Percentiles rank a stretch among this genome's conserved stretches.
These are phyloP conservation scores for Thamnidium elegans DNA, from an alignment of 192 early-diverging fungal genomes.

Conservation along the genomic window DNA sequence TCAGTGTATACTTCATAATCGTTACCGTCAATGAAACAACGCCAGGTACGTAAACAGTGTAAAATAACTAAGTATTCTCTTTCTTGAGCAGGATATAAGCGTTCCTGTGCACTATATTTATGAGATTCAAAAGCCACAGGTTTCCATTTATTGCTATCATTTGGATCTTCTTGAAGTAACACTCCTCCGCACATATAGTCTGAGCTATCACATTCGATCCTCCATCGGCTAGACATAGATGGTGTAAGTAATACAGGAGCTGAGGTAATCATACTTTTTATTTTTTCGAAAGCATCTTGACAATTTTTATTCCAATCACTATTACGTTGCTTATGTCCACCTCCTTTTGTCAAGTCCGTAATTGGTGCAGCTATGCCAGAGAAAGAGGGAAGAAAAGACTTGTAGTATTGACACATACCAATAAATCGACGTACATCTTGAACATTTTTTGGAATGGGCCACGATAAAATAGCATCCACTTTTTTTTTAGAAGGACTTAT, in stretches of 20 bases:
- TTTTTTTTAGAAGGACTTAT: conserved; percentile 26
- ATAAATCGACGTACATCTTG: conserved; percentile 23
- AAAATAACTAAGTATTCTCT: conserved; percentile 10
- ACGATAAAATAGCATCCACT: conserved; percentile 17
- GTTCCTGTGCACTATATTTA: conserved; percentile 29
- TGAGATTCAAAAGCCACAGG: conserved; percentile 37
- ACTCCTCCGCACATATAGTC: conserved; percentile 7
- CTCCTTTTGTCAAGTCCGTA: conserved; percentile 15
- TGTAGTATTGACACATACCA: conserved; percentile 27
- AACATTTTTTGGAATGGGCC: conserved; percentile 11
- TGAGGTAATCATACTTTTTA: background rate
- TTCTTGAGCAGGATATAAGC: conserved; percentile 29
- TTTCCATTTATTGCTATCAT: background rate
- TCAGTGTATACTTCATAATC: background rate
- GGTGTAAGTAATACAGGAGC: conserved; percentile 13
- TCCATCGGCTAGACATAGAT: background rate
- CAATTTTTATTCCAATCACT: conserved; percentile 1
- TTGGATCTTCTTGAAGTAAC: conserved; percentile 1
- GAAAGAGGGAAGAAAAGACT: conserved; percentile 21
- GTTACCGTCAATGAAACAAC: conserved; percentile 14
- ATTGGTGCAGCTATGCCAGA: conserved; percentile 14
- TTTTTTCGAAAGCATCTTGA: background rate
- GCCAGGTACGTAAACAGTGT: conserved; percentile 14
- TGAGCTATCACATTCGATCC: conserved; percentile 8
- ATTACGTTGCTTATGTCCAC: background rate